phyloP scores from a whole-genome alignment of 2,329 filamentous ascomycete species.

The Harringtonia aguacate region DNA sequence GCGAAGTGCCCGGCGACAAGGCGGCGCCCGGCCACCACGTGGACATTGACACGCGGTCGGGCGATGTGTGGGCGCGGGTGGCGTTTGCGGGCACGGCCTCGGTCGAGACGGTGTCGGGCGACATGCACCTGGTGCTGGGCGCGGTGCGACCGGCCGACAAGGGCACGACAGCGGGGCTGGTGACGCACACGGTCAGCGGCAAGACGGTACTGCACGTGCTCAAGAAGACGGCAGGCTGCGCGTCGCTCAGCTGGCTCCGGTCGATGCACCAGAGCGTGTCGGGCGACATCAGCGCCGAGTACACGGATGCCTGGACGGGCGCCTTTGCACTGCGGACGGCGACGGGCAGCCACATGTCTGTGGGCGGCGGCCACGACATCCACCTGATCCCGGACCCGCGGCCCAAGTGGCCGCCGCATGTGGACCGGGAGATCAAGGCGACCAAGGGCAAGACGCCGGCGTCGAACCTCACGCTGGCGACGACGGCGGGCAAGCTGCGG shows the following conservation, averaged over 20 bases:
- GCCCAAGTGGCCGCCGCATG: too few species aligned
- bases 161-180: conserved; percentile 14
- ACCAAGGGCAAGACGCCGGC: too few species aligned
- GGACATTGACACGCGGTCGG: conserved; percentile 31
- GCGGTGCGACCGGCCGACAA: conserved; percentile 27
- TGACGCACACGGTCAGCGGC: conserved; percentile 35
- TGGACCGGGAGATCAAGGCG: too few species aligned
- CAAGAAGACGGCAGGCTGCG: not conserved
- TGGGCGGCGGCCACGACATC: too few species aligned
- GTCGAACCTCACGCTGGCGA: too few species aligned
- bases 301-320: not conserved
- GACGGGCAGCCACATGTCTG: too few species aligned
- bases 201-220: conserved; percentile 10
- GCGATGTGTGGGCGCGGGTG: conserved; percentile 27
- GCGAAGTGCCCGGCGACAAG: conserved; percentile 4
- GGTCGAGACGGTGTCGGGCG: conserved; percentile 29
- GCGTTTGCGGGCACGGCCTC: conserved; percentile 26
- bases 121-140: conserved; percentile 27
- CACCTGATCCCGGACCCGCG: too few species aligned
- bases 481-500: too few species aligned
- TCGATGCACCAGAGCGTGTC: not conserved
- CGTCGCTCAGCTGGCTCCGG: not conserved
- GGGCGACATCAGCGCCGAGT: not conserved
- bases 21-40: conserved; percentile 37
- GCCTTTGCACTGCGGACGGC: not conserved